These are phyloP conservation scores for Cladosporium sp. DNA, from an alignment of 2,329 filamentous ascomycete species.

Conservation along the genomic window DNA sequence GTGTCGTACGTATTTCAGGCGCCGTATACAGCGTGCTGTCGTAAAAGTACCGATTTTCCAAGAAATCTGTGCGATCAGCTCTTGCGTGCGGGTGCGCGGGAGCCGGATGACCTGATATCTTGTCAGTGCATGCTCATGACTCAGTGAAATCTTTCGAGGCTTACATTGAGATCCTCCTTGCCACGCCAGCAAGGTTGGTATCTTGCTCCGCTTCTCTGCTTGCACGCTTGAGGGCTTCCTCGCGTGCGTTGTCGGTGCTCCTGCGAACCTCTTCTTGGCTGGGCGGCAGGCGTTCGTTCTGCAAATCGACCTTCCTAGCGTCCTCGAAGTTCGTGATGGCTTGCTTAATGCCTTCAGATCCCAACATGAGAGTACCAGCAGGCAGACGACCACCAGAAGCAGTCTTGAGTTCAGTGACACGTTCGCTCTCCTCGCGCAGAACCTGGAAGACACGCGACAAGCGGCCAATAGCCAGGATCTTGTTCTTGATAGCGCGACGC, in stretches of 20 bases:
- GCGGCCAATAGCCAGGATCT: constrained; percentile 95
- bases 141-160: constrained; percentile 30
- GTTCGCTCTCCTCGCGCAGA: constrained; percentile 91
- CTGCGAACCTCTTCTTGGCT: constrained; percentile 86
- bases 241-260: constrained; percentile 75
- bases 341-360: constrained; percentile 97
- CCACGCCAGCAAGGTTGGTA: constrained; percentile 77
- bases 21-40: constrained; percentile 9
- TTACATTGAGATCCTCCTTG: constrained; percentile 94
- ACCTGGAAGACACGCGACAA: constrained; percentile 98
- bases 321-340: constrained; percentile 97
- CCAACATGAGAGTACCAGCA: constrained; percentile 94
- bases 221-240: constrained; percentile 80
- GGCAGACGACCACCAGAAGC: constrained; percentile 88
- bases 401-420: constrained; percentile 96
- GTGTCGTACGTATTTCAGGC: neutral
- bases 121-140: neutral
- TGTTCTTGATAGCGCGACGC: constrained; percentile 97
- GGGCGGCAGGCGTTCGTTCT: constrained; percentile 92
- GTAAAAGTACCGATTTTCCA: neutral
- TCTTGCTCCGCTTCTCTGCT: constrained; percentile 89
- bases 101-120: constrained; percentile 4
- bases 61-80: neutral
- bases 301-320: constrained; percentile 90
- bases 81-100: constrained; percentile 6